Evolutionary conservation across 495 filamentous ascomycete species (phyloP).

Genomic region (Aspergillus wentii): DNA sequence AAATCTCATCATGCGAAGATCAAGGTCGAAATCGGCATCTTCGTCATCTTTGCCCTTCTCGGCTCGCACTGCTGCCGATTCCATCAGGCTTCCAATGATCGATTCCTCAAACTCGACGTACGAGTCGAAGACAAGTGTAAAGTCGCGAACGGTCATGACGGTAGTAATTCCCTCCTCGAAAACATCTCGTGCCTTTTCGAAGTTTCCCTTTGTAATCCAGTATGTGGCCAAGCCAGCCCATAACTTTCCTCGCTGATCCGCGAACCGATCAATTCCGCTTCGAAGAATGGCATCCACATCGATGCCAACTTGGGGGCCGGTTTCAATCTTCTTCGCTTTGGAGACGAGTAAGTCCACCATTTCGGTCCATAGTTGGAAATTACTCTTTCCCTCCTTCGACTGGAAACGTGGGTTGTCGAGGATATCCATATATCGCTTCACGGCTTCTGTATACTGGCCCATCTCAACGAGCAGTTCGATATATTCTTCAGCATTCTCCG

Average conservation of each 20-base stretch:
- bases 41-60: conserved; percentile 78
- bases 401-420: conserved; percentile 88
- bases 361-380: conserved; percentile 96
- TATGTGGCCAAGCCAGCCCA: conserved; percentile 96
- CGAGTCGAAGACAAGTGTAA: conserved; percentile 92
- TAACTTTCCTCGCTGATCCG: conserved; percentile 93
- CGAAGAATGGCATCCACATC: conserved; percentile 91
- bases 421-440: conserved; percentile 88
- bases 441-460: conserved; percentile 84
- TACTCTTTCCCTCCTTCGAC: conserved; percentile 89
- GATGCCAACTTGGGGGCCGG: conserved; percentile 71
- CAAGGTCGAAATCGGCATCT: conserved; percentile 89
- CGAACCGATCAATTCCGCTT: conserved; percentile 88
- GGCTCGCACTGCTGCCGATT: conserved; percentile 73
- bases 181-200: conserved; percentile 85
- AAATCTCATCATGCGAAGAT: conserved; percentile 96
- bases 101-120: conserved; percentile 98
- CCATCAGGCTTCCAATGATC: conserved; percentile 86
- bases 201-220: conserved; percentile 89
- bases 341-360: conserved; percentile 97
- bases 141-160: conserved; percentile 99
- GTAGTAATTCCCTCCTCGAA: conserved; percentile 97
- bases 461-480: conserved; percentile 82
- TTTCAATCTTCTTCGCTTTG: conserved; percentile 81
- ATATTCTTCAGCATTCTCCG: conserved; percentile 93